These are phyloP conservation scores for Oidiodendron maius DNA, from an alignment of 495 filamentous ascomycete genomes.

Conservation along the genomic window DNA sequence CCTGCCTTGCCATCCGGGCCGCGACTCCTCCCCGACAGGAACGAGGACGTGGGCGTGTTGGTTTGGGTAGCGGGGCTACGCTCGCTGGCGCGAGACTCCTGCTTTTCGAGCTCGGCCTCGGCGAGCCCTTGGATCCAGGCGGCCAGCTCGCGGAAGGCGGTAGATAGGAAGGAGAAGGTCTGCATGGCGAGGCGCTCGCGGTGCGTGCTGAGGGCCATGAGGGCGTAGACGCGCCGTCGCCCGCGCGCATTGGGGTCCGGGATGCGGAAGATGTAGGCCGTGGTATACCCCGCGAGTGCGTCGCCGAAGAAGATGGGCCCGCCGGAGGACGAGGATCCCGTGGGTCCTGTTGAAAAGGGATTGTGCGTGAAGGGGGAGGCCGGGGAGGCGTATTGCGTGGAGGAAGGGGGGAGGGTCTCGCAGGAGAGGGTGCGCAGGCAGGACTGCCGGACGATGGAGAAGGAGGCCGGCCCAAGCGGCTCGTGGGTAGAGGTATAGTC, in stretches of 20 bases:
- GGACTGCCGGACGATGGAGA: slow-evolving; percentile 76
- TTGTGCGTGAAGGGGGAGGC: slow-evolving; percentile 27
- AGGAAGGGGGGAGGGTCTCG: slow-evolving; percentile 72
- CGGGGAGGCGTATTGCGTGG: slow-evolving; percentile 19
- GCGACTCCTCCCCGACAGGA: slow-evolving; percentile 53
- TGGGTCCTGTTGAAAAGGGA: slow-evolving; percentile 23
- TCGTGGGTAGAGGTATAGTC: slow-evolving; percentile 85
- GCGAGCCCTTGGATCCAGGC: slow-evolving; percentile 58
- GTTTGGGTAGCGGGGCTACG: slow-evolving; percentile 18
- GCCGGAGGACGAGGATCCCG: slow-evolving; percentile 32
- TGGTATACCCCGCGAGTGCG: slow-evolving; percentile 75
- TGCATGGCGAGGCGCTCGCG: slow-evolving; percentile 70
- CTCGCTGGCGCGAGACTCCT: slow-evolving; percentile 15
- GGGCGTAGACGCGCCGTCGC: slow-evolving; percentile 77
- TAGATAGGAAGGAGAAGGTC: slow-evolving; percentile 66
- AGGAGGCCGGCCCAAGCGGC: slow-evolving; percentile 67
- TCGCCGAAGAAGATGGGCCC: slow-evolving; percentile 88
- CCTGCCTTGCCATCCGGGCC: slow-evolving; percentile 51
- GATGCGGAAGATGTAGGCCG: slow-evolving; percentile 87
- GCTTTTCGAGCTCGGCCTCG: slow-evolving; percentile 52
- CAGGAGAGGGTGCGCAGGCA: slow-evolving; percentile 82
- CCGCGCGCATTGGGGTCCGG: slow-evolving; percentile 85
- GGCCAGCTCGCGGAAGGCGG: slow-evolving; percentile 72
- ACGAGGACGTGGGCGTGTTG: slow-evolving; percentile 52
- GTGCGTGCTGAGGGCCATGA: slow-evolving; percentile 71